Evolutionary conservation across 2,329 filamentous ascomycete genomes (phyloP), one percentile per base, ranked within the genome.

Genomic region (Penicillium crustosum): DNA sequence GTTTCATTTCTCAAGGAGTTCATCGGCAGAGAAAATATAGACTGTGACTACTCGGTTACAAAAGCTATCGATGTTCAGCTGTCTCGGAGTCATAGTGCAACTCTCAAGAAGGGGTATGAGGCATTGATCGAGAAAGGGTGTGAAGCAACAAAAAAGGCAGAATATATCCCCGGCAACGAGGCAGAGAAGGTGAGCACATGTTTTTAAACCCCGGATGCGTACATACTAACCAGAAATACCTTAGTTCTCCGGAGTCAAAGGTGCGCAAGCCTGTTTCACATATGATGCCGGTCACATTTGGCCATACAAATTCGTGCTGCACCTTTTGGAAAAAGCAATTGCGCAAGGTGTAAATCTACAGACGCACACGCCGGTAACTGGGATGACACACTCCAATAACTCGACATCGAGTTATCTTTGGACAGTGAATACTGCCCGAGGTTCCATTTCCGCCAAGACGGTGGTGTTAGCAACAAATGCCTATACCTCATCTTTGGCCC

Each of bases 381-480:
- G 57, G 6, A 65, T 78, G 29, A 68, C 68, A 2, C 57, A 66
- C 17, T 59, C 61, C 0, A 54, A 64, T 12, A 64, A 66, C 42
- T 19, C 52, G 1, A 44, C 19, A 12, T 58, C 61, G 10, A 49
- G 63, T 31, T 62, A 67, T 10, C 68, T 69, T 3, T 93, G 89
- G 85, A 79, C 80, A 0, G 77, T 91, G 0, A 78, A 86, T 47
- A 95, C 91, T 0, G 35, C 80, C 0, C 85, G 91, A 23, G 92
- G 91, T n/a, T 78, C 75, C 42, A 81, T 95, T 55, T 71, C 71
- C 0, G 81, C 91, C 1, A 76, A 78, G 13, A 81, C 83, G 35
- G 84, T 96, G 21, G 81, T 96, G 19, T 82, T 96, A 17, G 89
- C 90, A 5, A 93, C 89, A 0, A 96, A 96, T 69, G 93, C 81